Evolutionary conservation across 208 protist genomes (phyloP), one percentile per base, ranked within the genome.

Genomic region (Trypanosoma caninum): DNA sequence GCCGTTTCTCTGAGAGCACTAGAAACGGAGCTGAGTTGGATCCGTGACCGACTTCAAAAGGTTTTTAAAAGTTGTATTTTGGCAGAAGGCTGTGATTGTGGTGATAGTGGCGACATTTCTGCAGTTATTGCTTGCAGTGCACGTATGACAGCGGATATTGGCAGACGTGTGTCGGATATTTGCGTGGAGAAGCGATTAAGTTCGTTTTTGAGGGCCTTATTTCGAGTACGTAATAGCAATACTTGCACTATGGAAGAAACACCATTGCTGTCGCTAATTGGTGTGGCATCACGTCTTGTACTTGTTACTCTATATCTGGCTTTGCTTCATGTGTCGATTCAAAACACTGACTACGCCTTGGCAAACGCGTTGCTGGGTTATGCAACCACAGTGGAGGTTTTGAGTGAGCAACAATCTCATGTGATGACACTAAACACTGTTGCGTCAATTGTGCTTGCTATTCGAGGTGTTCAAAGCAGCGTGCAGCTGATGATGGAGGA

Each of bases 291-390:
- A 35, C 52, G 60, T 46, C 52, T 69, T 31, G 54, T 63, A 0
- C 47, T 69, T 14, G 34, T 59, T 16, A 37, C 60, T 5, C 16
- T 63, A 28, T 42, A 61, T 35, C 46, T 68, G 25, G 51, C 40
- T 20, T 46, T 74, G 27, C 28, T 62, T 2, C 64, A 47, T 1
- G 37, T 78, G 11, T 67, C 68, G 2, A 10, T 65, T 3, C 31
- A 47, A 6, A 73, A 70, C 14, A 35, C 48, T 6, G 62, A 85
- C 62, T 74, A 76, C 33, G 64, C 74, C 7, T 50, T 85, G 23
- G 66, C 71, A 10, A 68, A 27, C 51, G 73, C 73, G 0, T 61
- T 84, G 6, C 46, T 74, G 1, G 54, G 28, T 8, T 50, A 66
- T 40, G 57, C 68, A 27, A 46, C 53, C 11, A 42, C 67, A 9